These are phyloP conservation scores for Oehlia diaphana DNA, from an alignment of 192 early-diverging fungal genomes.

Conservation along the genomic window DNA sequence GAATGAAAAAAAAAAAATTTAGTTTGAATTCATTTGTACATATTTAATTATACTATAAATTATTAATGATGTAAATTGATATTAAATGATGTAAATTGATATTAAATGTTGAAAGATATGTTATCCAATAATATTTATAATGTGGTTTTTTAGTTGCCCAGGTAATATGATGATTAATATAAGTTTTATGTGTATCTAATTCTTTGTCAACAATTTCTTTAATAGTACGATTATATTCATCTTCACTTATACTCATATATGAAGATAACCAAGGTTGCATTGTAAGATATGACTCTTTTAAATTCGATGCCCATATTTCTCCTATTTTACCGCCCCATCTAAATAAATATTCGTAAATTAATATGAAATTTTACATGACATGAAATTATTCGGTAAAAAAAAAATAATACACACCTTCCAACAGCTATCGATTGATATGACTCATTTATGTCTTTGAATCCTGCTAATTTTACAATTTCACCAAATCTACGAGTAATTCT, in stretches of 20 bases:
- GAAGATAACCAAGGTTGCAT: slow-evolving; percentile 21
- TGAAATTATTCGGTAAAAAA: not conserved
- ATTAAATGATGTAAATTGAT: too few relatives aligned
- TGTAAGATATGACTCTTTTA: slow-evolving; percentile 3
- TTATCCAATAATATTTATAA: not conserved
- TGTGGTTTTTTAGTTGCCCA: not conserved
- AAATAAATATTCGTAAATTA: not conserved
- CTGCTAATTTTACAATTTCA: not conserved
- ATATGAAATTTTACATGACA: not conserved
- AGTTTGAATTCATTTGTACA: too few relatives aligned
- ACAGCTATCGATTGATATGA: slow-evolving; percentile 7
- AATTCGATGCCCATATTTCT: slow-evolving; percentile 11
- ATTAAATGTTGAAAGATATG: too few relatives aligned
- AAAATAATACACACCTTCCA: slow-evolving; percentile 7
- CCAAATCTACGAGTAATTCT: not conserved
- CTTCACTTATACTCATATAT: not conserved
- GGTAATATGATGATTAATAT: slow-evolving; percentile 11
- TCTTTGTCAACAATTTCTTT: slow-evolving; percentile 16
- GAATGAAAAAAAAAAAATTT: too few relatives aligned
- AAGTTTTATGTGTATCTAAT: not conserved
- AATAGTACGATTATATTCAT: slow-evolving; percentile 11
- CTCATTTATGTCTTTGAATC: not conserved
- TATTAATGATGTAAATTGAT: too few relatives aligned
- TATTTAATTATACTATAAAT: too few relatives aligned
- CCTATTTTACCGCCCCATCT: slow-evolving; percentile 21